Evolutionary conservation across 2,329 filamentous ascomycete species (phyloP), one percentile per base, ranked within the genome.

Genomic region (Nemania serpens): DNA sequence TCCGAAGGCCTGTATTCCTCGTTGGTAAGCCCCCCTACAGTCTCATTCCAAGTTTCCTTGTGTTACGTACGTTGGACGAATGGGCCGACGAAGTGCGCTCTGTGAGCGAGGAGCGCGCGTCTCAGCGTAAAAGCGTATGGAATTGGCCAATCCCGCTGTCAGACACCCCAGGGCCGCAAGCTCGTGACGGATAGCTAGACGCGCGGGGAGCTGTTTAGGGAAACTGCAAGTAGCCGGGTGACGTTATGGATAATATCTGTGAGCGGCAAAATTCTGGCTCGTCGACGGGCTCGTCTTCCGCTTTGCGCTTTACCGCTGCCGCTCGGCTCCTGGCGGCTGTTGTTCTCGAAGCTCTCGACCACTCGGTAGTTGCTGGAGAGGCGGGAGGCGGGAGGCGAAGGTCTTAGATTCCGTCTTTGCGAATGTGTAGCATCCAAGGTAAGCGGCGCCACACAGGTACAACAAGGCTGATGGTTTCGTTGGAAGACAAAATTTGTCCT

Each of bases 171-270:
- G 52, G 56, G 56, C 50, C 18, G 56, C 54, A 37, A 60, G 55
- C 41, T 42, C 49, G 41, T 41, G 48, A 54, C 25, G 49, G 54
- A 50, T 15, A 25, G 59, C 49, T 64, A 57, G 57, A 59, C 67
- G 67, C 67, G 64, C 62, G 67, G 67, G 63, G 69, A 69, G 62
- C 67, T 67, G 48, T 63, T 64, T 61, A 55, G 48, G 68, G 66
- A 63, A 66, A 64, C 65, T 59, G 62, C 37, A 57, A 64, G 62
- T n/a, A 57, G 54, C 62, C 64, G 69, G 59, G 60, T 66, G 68
- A 70, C 68, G 63, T 67, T 60, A 58, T 68, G 68, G 68, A 61
- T 69, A 70, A 70, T 69, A 55, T 67, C 55, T 41, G 33, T 25
- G 46, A 49, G 64, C 59, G 53, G 67, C 64, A 70, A 64, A 56